phyloP scores from a whole-genome alignment of 805 yeast species.

The Yarrowia sp. region DNA sequence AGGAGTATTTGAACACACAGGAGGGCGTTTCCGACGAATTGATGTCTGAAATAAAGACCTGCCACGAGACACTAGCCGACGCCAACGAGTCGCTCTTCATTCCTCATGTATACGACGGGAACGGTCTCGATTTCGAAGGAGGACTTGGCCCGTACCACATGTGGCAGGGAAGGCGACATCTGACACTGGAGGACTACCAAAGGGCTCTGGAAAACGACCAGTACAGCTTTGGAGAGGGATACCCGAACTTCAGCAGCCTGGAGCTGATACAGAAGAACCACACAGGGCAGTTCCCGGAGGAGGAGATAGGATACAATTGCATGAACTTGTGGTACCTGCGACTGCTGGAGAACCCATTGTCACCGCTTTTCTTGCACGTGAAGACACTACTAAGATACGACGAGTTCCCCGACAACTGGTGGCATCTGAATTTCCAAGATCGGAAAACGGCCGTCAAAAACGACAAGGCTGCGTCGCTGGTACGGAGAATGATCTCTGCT shows the following conservation, averaged over 20 bases:
- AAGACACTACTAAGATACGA: neutral
- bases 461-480: neutral
- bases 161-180: neutral
- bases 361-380: slow-evolving; percentile 5
- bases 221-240: slow-evolving; percentile 7
- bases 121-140: neutral
- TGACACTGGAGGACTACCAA: neutral
- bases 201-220: neutral
- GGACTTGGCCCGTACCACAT: slow-evolving; percentile 4
- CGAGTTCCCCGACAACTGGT: slow-evolving; percentile 17
- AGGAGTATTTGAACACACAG: neutral
- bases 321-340: slow-evolving; percentile 11
- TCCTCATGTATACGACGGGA: neutral
- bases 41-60: neutral
- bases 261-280: neutral
- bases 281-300: neutral
- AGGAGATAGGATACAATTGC: slow-evolving; percentile 8
- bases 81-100: slow-evolving; percentile 12
- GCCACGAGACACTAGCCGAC: neutral
- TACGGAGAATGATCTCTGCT: neutral
- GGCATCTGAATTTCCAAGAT: neutral
- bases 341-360: neutral
- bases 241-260: neutral
- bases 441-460: neutral
- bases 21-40: neutral